These are phyloP conservation scores for Rhizopogon sp. DNA, from an alignment of 768 basidiomycete species.

Conservation along the genomic window DNA sequence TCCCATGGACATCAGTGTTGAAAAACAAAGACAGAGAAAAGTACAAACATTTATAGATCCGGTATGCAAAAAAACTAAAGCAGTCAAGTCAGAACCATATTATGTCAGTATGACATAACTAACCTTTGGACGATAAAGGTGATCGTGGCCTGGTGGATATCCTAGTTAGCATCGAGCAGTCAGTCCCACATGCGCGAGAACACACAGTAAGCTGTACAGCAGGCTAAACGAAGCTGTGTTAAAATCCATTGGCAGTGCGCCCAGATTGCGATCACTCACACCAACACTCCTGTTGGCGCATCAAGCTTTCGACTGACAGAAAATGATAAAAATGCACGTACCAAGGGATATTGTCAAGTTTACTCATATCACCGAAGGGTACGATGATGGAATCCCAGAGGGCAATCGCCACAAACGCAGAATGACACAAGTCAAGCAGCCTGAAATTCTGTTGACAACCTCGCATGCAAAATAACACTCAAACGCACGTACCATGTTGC, in stretches of 20 bases:
- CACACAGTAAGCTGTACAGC: conserved; percentile 18
- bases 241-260: background rate
- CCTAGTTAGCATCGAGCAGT: background rate
- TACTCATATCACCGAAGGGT: conserved; percentile 12
- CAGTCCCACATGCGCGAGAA: background rate
- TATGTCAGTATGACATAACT: background rate
- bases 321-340: conserved; percentile 1
- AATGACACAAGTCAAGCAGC: conserved; percentile 21
- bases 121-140: conserved; percentile 21
- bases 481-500: conserved; percentile 13
- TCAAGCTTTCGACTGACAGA: background rate
- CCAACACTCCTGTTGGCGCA: conserved; percentile 16
- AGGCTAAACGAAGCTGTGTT: conserved; percentile 7
- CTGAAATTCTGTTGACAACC: conserved; percentile 1
- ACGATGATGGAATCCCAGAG: conserved; percentile 20
- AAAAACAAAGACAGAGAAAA: background rate
- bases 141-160: conserved; percentile 13
- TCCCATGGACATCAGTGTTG: background rate
- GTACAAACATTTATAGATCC: conserved; percentile 18
- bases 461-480: background rate
- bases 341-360: conserved; percentile 16
- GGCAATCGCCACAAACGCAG: conserved; percentile 14
- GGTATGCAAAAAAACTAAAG: conserved; percentile 20
- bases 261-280: conserved; percentile 7
- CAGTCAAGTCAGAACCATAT: background rate